Conservation (phyloP, 2,329 filamentous ascomycete species). For the Ophiostoma sp. region DNA sequence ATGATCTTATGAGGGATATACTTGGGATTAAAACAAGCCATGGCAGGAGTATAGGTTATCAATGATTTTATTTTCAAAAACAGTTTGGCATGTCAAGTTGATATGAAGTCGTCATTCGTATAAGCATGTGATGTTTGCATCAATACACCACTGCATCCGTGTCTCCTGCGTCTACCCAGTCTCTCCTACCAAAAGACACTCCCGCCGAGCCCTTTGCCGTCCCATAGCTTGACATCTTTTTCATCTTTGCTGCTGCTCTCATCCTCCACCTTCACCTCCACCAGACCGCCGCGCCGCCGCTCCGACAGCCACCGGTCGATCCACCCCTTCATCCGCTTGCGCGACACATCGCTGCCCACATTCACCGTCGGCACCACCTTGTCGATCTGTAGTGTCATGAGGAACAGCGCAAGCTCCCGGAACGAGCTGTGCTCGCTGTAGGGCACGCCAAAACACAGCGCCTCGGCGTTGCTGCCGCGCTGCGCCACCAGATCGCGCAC, state of each 20-base stretch:
- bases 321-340: constrained; percentile 60
- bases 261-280: constrained; percentile 41
- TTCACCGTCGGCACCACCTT: constrained; percentile 94
- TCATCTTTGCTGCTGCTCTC: constrained; percentile 22
- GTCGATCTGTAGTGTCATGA: constrained; percentile 80
- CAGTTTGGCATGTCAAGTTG: neutral
- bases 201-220: constrained; percentile 40
- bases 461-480: constrained; percentile 74
- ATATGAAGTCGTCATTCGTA: neutral
- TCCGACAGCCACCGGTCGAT: constrained; percentile 58
- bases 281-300: constrained; percentile 50
- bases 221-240: constrained; percentile 40
- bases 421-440: constrained; percentile 97
- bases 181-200: constrained; percentile 38
- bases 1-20: too few species aligned
- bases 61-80: too few species aligned
- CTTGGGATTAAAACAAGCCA: too few species aligned
- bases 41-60: too few species aligned
- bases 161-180: too few species aligned
- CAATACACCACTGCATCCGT: too few species aligned
- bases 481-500: constrained; percentile 71
- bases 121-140: neutral
- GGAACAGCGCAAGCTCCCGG: constrained; percentile 87
- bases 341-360: constrained; percentile 53
- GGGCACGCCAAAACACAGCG: constrained; percentile 86